phyloP scores from a whole-genome alignment of 371 early-diverging fungal species.

The Mortierella sp. region DNA sequence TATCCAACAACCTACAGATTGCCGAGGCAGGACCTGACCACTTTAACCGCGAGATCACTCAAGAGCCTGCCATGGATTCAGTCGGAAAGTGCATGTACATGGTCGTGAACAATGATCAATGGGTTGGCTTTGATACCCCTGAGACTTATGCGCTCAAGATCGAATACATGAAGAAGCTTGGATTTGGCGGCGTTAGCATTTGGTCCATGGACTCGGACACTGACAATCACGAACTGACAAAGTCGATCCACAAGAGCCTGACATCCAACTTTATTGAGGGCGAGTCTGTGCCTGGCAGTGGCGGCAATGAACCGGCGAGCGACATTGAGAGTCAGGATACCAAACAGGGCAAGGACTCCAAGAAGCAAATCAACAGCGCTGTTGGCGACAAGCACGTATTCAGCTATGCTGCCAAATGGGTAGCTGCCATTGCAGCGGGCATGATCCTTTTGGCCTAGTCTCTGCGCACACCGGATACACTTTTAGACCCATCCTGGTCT shows the following conservation, averaged over 20 bases:
- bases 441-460: too few species aligned
- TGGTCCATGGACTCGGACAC: constrained; percentile 55
- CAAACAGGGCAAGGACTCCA: too few species aligned
- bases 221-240: constrained; percentile 36
- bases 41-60: constrained; percentile 28
- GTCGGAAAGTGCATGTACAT: constrained; percentile 51
- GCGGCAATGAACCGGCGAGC: too few species aligned
- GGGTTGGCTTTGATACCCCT: constrained; percentile 44
- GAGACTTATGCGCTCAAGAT: constrained; percentile 46
- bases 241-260: constrained; percentile 32
- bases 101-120: constrained; percentile 47
- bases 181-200: constrained; percentile 48
- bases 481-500: too few species aligned
- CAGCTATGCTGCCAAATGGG: too few species aligned
- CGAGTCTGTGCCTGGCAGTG: too few species aligned
- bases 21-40: constrained; percentile 27
- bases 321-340: neutral
- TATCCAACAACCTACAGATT: constrained; percentile 28
- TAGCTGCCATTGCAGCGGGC: too few species aligned
- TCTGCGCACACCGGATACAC: too few species aligned
- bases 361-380: too few species aligned
- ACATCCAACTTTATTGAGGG: too few species aligned
- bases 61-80: constrained; percentile 31
- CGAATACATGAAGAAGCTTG: constrained; percentile 29
- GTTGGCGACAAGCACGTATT: too few species aligned